Evolutionary conservation across 495 filamentous ascomycete genomes (phyloP).

Genomic region (Aspergillus diversus): DNA sequence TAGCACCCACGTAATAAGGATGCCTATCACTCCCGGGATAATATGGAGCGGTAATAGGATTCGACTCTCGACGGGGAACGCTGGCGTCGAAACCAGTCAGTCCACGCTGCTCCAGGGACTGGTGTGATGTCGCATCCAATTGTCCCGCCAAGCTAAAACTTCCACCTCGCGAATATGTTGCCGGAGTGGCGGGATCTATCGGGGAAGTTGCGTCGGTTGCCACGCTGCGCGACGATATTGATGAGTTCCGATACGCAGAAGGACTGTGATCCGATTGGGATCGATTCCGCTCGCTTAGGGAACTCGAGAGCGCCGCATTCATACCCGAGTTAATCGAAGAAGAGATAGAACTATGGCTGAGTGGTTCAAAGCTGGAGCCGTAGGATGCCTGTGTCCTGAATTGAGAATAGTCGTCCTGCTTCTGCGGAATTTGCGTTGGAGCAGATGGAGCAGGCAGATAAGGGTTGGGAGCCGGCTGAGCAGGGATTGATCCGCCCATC

Average conservation of each 20-base stretch:
- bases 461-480: constrained; percentile 41
- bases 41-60: constrained; percentile 40
- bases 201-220: constrained; percentile 48
- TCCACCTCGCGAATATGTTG: constrained; percentile 41
- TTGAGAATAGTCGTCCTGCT: constrained; percentile 42
- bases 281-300: constrained; percentile 45
- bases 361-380: constrained; percentile 41
- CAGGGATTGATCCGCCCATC: constrained; percentile 38
- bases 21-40: constrained; percentile 37
- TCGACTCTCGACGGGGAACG: constrained; percentile 47
- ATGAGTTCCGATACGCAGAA: constrained; percentile 47
- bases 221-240: constrained; percentile 47
- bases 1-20: constrained; percentile 42
- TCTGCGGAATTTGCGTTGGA: constrained; percentile 34
- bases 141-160: constrained; percentile 47
- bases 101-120: constrained; percentile 38
- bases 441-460: constrained; percentile 43
- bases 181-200: constrained; percentile 45
- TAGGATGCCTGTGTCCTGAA: constrained; percentile 39
- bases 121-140: constrained; percentile 34
- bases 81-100: constrained; percentile 41
- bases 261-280: constrained; percentile 48
- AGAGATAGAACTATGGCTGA: constrained; percentile 40
- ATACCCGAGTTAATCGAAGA: constrained; percentile 41
- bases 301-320: constrained; percentile 35